phyloP scores from a whole-genome alignment of 1,139 yeast species.

The Candida sanyaensis region DNA sequence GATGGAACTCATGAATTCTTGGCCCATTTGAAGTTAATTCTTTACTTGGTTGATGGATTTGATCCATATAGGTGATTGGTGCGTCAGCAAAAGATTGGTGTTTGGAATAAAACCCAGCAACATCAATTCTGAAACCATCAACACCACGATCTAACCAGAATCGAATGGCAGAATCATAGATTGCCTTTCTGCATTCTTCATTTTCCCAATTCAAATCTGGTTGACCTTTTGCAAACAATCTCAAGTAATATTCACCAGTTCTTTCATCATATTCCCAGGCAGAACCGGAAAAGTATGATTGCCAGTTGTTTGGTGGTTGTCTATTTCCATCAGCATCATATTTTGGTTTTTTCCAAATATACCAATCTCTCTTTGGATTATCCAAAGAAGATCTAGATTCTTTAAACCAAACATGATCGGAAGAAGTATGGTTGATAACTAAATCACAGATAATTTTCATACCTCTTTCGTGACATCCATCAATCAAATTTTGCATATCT shows the following conservation, averaged over 20 bases:
- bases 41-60: conserved; percentile 41
- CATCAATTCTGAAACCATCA: conserved; percentile 61
- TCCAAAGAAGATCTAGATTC: conserved; percentile 52
- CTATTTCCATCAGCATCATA: conserved; percentile 49
- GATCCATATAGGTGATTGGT: conserved; percentile 43
- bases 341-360: conserved; percentile 54
- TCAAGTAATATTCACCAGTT: conserved; percentile 55
- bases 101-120: conserved; percentile 56
- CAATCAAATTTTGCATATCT: conserved; percentile 51
- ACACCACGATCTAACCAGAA: conserved; percentile 60
- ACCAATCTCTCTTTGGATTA: conserved; percentile 64
- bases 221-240: conserved; percentile 52
- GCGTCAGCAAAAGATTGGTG: conserved; percentile 50
- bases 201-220: conserved; percentile 67
- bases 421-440: conserved; percentile 61
- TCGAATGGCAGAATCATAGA: conserved; percentile 48
- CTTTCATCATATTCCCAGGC: conserved; percentile 59
- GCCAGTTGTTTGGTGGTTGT: conserved; percentile 61
- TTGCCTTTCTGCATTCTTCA: conserved; percentile 50
- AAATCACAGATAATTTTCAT: conserved; percentile 56
- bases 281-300: conserved; percentile 50
- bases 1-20: conserved; percentile 56
- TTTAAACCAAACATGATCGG: conserved; percentile 58
- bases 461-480: conserved; percentile 49
- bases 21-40: conserved; percentile 46